These are phyloP conservation scores for Mariannaea sp. DNA, from an alignment of 2,329 filamentous ascomycete species.

Conservation along the genomic window DNA sequence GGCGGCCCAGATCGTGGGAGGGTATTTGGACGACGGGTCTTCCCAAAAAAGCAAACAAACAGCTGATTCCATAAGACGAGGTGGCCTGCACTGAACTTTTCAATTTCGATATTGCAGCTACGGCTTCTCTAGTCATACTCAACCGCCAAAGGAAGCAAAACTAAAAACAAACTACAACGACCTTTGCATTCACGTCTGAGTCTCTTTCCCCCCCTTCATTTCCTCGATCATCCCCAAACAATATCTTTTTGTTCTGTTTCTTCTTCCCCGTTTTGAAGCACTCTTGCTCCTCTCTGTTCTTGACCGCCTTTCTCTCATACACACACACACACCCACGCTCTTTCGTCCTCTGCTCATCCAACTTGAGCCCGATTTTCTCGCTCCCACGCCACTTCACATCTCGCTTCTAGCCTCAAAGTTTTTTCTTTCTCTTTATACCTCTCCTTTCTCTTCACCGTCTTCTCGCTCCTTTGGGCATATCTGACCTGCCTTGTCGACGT, in stretches of 20 bases:
- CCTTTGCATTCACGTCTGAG: conserved; percentile 21
- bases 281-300: conserved; percentile 20
- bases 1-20: conserved; percentile 14
- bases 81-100: conserved; percentile 8
- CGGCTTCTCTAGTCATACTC: conserved; percentile 7
- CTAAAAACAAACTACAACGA: conserved; percentile 40
- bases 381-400: neutral
- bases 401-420: conserved; percentile 7
- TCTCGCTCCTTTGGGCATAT: conserved; percentile 23
- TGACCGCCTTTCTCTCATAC: conserved; percentile 16
- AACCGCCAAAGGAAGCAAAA: conserved; percentile 10
- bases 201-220: conserved; percentile 17
- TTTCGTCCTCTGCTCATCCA: neutral
- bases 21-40: conserved; percentile 1
- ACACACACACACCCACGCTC: too few species aligned
- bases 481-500: conserved; percentile 28
- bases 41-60: conserved; percentile 2
- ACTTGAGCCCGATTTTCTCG: neutral
- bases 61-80: conserved; percentile 14
- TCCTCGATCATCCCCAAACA: conserved; percentile 22
- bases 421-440: conserved; percentile 12
- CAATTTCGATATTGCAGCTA: neutral
- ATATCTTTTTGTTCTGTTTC: conserved; percentile 2
- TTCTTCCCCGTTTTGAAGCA: conserved; percentile 16
- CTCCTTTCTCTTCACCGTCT: conserved; percentile 20